Evolutionary conservation across 2,329 filamentous ascomycete species (phyloP).

Genomic region (Spiromastix sp.): DNA sequence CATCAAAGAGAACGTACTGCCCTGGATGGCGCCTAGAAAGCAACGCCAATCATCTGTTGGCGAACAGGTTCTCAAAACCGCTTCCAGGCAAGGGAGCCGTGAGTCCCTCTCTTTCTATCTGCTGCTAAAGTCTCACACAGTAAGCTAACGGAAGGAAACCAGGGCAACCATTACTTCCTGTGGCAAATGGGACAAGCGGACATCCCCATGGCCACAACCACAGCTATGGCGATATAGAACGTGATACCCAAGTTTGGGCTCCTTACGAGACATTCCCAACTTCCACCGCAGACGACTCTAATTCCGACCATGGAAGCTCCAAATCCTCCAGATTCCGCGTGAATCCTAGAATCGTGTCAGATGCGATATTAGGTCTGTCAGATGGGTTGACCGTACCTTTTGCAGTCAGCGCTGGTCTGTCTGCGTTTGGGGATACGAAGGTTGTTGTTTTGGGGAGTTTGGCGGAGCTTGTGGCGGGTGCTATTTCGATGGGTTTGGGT

Average conservation of each 20-base stretch:
- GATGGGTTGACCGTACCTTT: constrained; percentile 36
- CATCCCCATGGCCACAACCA: not conserved
- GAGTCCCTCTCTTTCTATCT: constrained; percentile 1
- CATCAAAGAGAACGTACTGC: constrained; percentile 28
- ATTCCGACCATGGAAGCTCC: not conserved
- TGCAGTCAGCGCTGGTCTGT: constrained; percentile 32
- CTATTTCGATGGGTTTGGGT: constrained; percentile 33
- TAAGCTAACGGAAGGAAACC: not conserved
- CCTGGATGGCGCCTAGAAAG: constrained; percentile 12
- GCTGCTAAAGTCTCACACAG: too few species aligned
- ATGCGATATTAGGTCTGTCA: constrained; percentile 32
- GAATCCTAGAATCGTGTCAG: constrained; percentile 37
- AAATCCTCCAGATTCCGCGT: constrained; percentile 21
- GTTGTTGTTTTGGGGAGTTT: constrained; percentile 32
- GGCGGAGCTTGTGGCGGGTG: constrained; percentile 31
- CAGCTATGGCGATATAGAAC: constrained; percentile 7
- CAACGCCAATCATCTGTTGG: constrained; percentile 5
- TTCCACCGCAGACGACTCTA: constrained; percentile 3
- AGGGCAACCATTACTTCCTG: constrained; percentile 25
- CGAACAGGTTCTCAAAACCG: constrained; percentile 10
- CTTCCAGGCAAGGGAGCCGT: constrained; percentile 9
- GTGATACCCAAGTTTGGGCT: constrained; percentile 17
- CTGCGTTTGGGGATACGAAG: constrained; percentile 27
- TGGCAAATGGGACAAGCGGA: constrained; percentile 15
- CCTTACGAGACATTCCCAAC: constrained; percentile 25